A percentile compares a stretch with the other conserved stretches of the same genome.
Evolutionary conservation across 768 basidiomycete species (phyloP).

Genomic region (Tubosaeta sp.): DNA sequence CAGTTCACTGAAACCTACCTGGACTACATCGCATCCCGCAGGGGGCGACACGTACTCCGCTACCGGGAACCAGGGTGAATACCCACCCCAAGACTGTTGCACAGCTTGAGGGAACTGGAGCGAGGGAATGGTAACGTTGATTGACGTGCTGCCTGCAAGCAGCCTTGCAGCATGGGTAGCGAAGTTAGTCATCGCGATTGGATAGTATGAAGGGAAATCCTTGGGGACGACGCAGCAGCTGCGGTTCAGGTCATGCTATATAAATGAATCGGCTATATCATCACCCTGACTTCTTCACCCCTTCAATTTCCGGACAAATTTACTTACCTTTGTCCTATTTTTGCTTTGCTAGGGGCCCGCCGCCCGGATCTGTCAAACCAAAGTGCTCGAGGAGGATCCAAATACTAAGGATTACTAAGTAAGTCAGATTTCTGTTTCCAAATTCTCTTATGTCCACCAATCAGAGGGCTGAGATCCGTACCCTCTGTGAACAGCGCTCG

Average conservation of each 20-base stretch:
- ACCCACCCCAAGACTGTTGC: conserved; percentile 47
- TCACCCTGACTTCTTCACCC: no score
- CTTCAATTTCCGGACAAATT: no score
- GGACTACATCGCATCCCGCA: conserved; percentile 43
- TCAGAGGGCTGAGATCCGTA: no score
- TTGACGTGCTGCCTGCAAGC: background rate
- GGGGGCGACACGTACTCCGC: conserved; percentile 43
- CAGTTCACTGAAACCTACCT: conserved; percentile 36
- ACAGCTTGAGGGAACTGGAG: conserved; percentile 10
- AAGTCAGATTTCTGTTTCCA: no score
- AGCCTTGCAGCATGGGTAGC: background rate
- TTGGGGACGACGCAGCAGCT: background rate
- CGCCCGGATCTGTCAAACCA: no score
- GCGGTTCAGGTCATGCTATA: background rate
- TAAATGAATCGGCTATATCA: no score
- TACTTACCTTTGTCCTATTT: no score
- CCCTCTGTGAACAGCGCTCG: no score
- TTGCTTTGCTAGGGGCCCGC: no score
- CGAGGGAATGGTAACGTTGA: conserved; percentile 3
- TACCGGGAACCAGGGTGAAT: conserved; percentile 52
- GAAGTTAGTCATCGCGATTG: background rate
- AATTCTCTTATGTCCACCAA: no score
- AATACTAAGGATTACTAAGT: no score
- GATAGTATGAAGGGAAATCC: background rate
- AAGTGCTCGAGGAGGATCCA: no score